Percentiles rank a stretch among this genome's conserved stretches.
Evolutionary conservation across 768 basidiomycete genomes (phyloP).

Genomic region (Boletus reticuloceps): DNA sequence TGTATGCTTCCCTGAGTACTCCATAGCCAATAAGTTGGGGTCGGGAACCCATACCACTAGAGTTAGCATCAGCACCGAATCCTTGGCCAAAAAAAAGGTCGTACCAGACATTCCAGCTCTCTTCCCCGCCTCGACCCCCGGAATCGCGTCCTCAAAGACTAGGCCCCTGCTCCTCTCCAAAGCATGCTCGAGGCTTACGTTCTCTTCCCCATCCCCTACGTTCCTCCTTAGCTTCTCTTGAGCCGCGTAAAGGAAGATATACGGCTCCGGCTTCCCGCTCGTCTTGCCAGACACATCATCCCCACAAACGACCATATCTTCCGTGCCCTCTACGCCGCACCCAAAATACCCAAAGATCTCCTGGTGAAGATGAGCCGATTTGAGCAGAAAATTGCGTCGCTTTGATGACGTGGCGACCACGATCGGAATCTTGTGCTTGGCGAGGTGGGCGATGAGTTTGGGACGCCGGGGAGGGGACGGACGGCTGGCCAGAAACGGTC

Average conservation of each 20-base stretch:
- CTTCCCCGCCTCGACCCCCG: conserved; percentile 77
- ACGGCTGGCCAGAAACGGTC: conserved; percentile 69
- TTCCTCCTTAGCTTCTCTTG: conserved; percentile 50
- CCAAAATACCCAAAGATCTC: conserved; percentile 48
- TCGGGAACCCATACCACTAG: conserved; percentile 88
- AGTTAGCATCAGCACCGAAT: background rate
- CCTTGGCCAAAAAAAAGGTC: conserved; percentile 12
- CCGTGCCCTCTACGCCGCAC: conserved; percentile 13
- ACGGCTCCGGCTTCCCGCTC: conserved; percentile 77
- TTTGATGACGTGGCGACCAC: conserved; percentile 78
- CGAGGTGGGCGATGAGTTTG: conserved; percentile 70
- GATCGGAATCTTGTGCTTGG: conserved; percentile 66
- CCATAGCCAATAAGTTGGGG: conserved; percentile 53
- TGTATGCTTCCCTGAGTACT: conserved; percentile 45
- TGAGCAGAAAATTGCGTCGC: conserved; percentile 62
- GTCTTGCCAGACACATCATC: conserved; percentile 60
- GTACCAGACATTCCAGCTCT: conserved; percentile 84
- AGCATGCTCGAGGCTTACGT: conserved; percentile 34
- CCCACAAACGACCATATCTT: conserved; percentile 63
- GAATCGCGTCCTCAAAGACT: conserved; percentile 80
- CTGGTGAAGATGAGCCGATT: conserved; percentile 58
- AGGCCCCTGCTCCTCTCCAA: conserved; percentile 60
- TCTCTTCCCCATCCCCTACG: conserved; percentile 48
- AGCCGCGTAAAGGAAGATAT: conserved; percentile 78
- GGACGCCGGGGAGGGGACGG: conserved; percentile 69